Percentiles rank a stretch among this genome's conserved stretches.
Evolutionary conservation across 2,329 filamentous ascomycete species (phyloP).

Genomic region (Huntiella omanensis): DNA sequence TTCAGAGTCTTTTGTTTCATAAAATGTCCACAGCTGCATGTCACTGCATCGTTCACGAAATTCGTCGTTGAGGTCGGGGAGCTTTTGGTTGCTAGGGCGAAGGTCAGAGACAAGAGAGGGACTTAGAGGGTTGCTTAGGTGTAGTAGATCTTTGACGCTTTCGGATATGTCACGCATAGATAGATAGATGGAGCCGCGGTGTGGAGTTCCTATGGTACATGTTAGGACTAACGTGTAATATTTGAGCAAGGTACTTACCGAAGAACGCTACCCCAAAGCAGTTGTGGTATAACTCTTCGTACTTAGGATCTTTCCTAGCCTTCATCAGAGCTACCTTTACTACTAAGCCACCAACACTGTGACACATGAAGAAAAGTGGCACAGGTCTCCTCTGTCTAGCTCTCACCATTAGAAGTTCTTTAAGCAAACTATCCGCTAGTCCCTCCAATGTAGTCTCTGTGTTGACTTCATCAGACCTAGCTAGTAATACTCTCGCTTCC

Average conservation of each 20-base stretch:
- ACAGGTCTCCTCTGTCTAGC: conserved; percentile 15
- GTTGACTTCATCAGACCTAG: conserved; percentile 26
- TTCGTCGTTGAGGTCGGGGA: conserved; percentile 32
- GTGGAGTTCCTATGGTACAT: conserved; percentile 30
- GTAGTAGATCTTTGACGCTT: conserved; percentile 34
- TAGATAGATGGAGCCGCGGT: conserved; percentile 44
- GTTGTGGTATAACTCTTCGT: conserved; percentile 29
- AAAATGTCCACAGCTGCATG: conserved; percentile 41
- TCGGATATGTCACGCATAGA: conserved; percentile 35
- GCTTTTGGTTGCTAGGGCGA: conserved; percentile 27
- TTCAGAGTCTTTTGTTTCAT: conserved; percentile 35
- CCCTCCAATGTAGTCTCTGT: conserved; percentile 25
- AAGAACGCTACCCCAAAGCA: conserved; percentile 44
- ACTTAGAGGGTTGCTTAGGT: conserved; percentile 31
- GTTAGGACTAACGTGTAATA: neutral
- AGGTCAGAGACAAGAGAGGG: conserved; percentile 30
- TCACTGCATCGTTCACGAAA: conserved; percentile 39
- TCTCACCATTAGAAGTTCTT: conserved; percentile 22
- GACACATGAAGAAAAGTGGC: conserved; percentile 40
- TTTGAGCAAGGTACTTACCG: conserved; percentile 21
- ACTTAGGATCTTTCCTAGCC: conserved; percentile 21
- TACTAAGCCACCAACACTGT: conserved; percentile 42
- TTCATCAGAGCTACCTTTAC: conserved; percentile 36
- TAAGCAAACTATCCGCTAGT: conserved; percentile 28
- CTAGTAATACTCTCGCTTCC: conserved; percentile 31